Percentiles rank a stretch among this genome's conserved stretches.
These are phyloP conservation scores for Phytopythium delawarense DNA, from an alignment of 352 stramenopile species.

Conservation along the genomic window DNA sequence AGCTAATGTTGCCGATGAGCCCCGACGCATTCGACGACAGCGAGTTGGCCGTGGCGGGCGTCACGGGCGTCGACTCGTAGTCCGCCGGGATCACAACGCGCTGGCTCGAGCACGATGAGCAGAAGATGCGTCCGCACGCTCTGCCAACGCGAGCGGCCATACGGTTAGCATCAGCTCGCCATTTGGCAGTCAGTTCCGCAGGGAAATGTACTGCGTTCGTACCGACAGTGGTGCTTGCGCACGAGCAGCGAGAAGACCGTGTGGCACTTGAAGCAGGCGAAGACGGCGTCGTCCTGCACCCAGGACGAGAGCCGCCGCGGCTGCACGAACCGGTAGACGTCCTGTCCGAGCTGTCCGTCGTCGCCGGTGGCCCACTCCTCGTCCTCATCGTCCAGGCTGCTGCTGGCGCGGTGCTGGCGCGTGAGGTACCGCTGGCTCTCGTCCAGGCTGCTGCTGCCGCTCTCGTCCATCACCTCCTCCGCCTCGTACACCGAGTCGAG, in stretches of 20 bases:
- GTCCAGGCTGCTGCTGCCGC: constrained; percentile 10
- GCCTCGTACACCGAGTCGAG: constrained; percentile 60
- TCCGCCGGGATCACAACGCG: constrained; percentile 76
- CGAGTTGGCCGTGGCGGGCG: constrained; percentile 48
- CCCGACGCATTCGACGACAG: constrained; percentile 71
- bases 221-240: constrained; percentile 81
- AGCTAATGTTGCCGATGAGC: constrained; percentile 78
- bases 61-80: constrained; percentile 72
- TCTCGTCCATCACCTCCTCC: constrained; percentile 36
- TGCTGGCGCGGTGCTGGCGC: constrained; percentile 9
- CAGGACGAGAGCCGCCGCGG: constrained; percentile 70
- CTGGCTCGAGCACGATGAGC: constrained; percentile 72
- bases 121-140: constrained; percentile 82
- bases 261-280: constrained; percentile 86
- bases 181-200: neutral
- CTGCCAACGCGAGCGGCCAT: constrained; percentile 11
- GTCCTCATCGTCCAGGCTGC: constrained; percentile 33
- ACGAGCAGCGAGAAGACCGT: constrained; percentile 73
- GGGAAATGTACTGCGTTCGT: neutral
- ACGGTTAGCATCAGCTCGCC: neutral
- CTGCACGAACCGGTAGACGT: constrained; percentile 85
- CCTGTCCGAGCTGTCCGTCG: constrained; percentile 41
- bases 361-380: constrained; percentile 58
- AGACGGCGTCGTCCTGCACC: constrained; percentile 84
- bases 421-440: constrained; percentile 6